Evolutionary conservation across 441 rosid genomes (phyloP), one percentile per base, ranked within the genome.

Genomic region (Francoa sonchifolia): DNA sequence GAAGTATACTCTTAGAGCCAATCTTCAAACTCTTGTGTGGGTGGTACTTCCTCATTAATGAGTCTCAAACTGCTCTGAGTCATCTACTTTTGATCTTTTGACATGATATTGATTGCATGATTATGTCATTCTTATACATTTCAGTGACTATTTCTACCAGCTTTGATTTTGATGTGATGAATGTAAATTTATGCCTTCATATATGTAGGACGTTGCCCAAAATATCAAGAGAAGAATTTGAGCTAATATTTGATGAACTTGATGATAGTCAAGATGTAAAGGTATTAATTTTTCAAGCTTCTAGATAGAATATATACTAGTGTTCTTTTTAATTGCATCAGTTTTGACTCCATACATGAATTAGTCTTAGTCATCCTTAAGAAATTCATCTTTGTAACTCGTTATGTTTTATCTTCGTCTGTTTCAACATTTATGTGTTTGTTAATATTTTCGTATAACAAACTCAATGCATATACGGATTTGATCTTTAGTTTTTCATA

Each of bases 181-280:
- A 9, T 37, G 28, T 50, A 58, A 19, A 50, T 42, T 19, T 33
- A 42, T 47, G 14, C 33, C 15, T 17, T 50, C 32, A 42, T 51
- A 10, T 59, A 20, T 21, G 27, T 55, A 85, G 99, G 81, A 71
- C 90, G 42, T 55, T 90, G 62, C 96, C 99, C 10, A 90, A 80
- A 44, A 90, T 77, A 54, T 75, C 95, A 33, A 58, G 44, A 32
- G 96, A 90, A 63, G 99, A 90, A 37, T 90, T 80, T 42, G 88
- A 61, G 64, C 58, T 83, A 31, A 87, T 90, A 65, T 90, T 90
- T 68, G 73, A 61, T 67, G 96, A 81, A 58, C 74, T 90, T 64
- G 99, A 90, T 58, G 99, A 90, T 61, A 66, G 70, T 59, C 76
- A 37, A 63, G 99, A 90, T 68, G 82, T 90, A 65, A 82, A 73